Evolutionary conservation across 192 early-diverging fungal genomes (phyloP).

Genomic region (Neocallimastix lanati): DNA sequence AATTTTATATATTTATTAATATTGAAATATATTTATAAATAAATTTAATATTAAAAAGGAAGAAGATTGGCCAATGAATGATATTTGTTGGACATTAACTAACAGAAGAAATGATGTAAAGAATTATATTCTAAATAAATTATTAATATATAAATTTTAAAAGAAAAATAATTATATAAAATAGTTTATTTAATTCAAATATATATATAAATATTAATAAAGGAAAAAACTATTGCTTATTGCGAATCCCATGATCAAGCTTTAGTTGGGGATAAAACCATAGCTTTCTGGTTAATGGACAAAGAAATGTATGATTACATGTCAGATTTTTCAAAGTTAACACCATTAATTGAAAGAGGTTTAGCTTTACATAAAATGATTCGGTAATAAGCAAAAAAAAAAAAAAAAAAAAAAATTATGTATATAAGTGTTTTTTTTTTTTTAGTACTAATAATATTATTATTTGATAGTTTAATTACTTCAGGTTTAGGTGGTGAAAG

Average conservation of each 20-base stretch:
- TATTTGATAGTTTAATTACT: slow-evolving; percentile 38
- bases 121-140: background rate
- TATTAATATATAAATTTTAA: too few species aligned
- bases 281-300: slow-evolving; percentile 99
- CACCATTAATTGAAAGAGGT: slow-evolving; percentile 83
- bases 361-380: slow-evolving; percentile 95
- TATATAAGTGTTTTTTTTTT: background rate
- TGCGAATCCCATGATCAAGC: slow-evolving; percentile 96
- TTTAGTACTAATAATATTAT: background rate
- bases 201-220: too few species aligned
- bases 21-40: too few species aligned
- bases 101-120: slow-evolving; percentile 54
- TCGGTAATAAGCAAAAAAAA: slow-evolving; percentile 14
- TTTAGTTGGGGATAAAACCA: slow-evolving; percentile 91
- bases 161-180: too few species aligned
- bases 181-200: too few species aligned
- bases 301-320: slow-evolving; percentile 94
- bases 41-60: background rate
- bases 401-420: too few species aligned
- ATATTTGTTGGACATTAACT: slow-evolving; percentile 71
- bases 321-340: slow-evolving; percentile 56
- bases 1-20: too few species aligned
- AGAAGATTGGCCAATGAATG: slow-evolving; percentile 34
- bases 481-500: slow-evolving; percentile 82
- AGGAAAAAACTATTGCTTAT: slow-evolving; percentile 89